Evolutionary conservation across 208 protist genomes (phyloP).

Genomic region (Trypanosoma melophagium): DNA sequence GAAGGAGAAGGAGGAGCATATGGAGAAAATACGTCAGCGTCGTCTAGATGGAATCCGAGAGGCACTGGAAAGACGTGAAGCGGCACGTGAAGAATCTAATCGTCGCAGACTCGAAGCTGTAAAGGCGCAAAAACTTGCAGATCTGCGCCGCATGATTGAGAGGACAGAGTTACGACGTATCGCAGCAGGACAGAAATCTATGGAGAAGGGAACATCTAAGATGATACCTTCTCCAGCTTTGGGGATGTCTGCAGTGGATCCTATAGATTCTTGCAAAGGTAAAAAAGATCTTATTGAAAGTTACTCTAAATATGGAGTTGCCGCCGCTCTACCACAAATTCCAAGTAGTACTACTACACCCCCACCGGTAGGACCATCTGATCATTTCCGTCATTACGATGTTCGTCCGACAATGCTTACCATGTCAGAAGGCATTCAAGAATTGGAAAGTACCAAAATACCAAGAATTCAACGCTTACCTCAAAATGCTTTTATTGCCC

Average conservation of each 20-base stretch:
- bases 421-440: slow-evolving; percentile 45
- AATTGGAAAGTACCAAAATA: slow-evolving; percentile 60
- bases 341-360: not conserved
- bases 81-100: slow-evolving; percentile 56
- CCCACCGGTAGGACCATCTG: not conserved
- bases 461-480: slow-evolving; percentile 48
- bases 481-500: slow-evolving; percentile 49
- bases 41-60: slow-evolving; percentile 62
- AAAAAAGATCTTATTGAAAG: slow-evolving; percentile 44
- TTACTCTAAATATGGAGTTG: slow-evolving; percentile 43
- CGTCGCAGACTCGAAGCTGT: slow-evolving; percentile 56
- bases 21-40: slow-evolving; percentile 65
- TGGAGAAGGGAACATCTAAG: slow-evolving; percentile 23
- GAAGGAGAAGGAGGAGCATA: slow-evolving; percentile 78
- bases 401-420: slow-evolving; percentile 79
- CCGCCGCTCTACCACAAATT: slow-evolving; percentile 18
- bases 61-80: slow-evolving; percentile 65
- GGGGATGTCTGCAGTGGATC: slow-evolving; percentile 21
- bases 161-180: slow-evolving; percentile 54
- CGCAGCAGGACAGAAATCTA: slow-evolving; percentile 22
- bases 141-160: slow-evolving; percentile 47
- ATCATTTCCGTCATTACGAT: slow-evolving; percentile 66
- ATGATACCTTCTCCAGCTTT: slow-evolving; percentile 7
- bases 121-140: slow-evolving; percentile 45
- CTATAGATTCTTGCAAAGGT: slow-evolving; percentile 6